Base-by-base conservation (phyloP, 2,329 filamentous ascomycete genomes). In the Chaetomium sp. region DNA sequence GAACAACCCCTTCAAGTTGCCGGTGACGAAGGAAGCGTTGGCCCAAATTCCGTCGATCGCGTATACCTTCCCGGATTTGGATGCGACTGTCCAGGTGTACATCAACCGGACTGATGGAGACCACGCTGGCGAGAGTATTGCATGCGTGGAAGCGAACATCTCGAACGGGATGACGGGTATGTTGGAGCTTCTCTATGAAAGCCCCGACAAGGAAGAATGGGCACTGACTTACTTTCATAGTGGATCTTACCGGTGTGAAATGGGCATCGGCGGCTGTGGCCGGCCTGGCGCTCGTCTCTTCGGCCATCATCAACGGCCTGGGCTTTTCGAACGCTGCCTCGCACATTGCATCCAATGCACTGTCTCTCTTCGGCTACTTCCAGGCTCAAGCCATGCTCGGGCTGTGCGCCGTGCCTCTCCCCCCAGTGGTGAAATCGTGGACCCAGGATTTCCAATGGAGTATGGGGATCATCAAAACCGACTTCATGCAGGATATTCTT, bases 361-460 rank as follows among this genome's bases (percentile, higher is more conserved):
- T 94, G 59, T 91, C 89, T 35, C 80, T 95, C 32, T 92, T 94
- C 66, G 82, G 87, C 57, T 94, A 90, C 74, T 92, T 95, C 79
- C 89, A 95, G 71, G 85, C 87, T 7, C 89, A 92, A 69, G 89
- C 89, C 35, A 87, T 94, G 71, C 79, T 92, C 64, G 89, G 89
- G 57, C 84, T 94, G 75, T 86, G 84, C 44, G 79, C 86, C 36
- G 85, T 94, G 12, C 76, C 79, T 38, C 78, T 92, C 49, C 89
- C 89, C 3, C 89, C 89, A 0, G 88, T 92, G 56, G 89, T 91
- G 52, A 79, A 87, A 65, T 81, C 89, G 0, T 95, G 89, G 89
- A 94, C 89, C 0, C 89, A 94, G 72, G 91, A 94, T 71, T 94
- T 95, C 76, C 86, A 91, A 69, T 95, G 89, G 89, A 89, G 84